These are phyloP conservation scores for Pelagophyceae sp. DNA, from an alignment of 352 stramenopile species.

Conservation along the genomic window DNA sequence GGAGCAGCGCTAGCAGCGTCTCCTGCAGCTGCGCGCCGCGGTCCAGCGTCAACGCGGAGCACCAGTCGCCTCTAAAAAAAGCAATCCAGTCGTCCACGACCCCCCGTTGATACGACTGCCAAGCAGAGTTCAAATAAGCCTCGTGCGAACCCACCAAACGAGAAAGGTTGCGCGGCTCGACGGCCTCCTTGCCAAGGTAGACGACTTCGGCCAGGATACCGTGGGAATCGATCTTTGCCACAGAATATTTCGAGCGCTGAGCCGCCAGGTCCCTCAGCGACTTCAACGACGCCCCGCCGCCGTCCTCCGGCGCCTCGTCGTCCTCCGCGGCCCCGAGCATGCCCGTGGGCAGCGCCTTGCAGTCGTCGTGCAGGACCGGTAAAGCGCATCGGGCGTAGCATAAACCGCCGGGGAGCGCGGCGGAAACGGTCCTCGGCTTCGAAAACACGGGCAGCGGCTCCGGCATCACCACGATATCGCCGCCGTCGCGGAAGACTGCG, in stretches of 20 bases:
- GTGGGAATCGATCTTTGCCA: constrained; percentile 19
- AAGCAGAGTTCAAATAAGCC: constrained; percentile 65
- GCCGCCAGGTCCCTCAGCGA: background rate
- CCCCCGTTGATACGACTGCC: constrained; percentile 56
- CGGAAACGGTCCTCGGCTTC: constrained; percentile 15
- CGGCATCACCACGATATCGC: background rate
- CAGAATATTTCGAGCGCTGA: background rate
- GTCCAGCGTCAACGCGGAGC: constrained; percentile 60
- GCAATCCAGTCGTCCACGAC: constrained; percentile 66
- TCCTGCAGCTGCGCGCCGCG: constrained; percentile 33
- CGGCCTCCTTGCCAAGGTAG: constrained; percentile 26
- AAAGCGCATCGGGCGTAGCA: constrained; percentile 20
- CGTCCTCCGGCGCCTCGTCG: background rate
- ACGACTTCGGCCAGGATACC: constrained; percentile 25
- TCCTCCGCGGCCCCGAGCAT: constrained; percentile 13
- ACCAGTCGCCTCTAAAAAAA: constrained; percentile 68
- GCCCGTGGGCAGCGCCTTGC: constrained; percentile 19
- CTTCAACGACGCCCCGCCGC: background rate
- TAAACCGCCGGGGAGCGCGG: constrained; percentile 16
- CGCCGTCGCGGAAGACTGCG: background rate
- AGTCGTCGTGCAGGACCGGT: background rate
- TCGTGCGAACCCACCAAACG: constrained; percentile 68
- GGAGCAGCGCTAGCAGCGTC: constrained; percentile 3
- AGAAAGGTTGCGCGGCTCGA: constrained; percentile 58
- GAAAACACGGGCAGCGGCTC: constrained; percentile 1